Percentiles rank a stretch among this genome's conserved stretches.
phyloP scores from a whole-genome alignment of 306 rosid species.

The Amphicarpaea edgeworthii region DNA sequence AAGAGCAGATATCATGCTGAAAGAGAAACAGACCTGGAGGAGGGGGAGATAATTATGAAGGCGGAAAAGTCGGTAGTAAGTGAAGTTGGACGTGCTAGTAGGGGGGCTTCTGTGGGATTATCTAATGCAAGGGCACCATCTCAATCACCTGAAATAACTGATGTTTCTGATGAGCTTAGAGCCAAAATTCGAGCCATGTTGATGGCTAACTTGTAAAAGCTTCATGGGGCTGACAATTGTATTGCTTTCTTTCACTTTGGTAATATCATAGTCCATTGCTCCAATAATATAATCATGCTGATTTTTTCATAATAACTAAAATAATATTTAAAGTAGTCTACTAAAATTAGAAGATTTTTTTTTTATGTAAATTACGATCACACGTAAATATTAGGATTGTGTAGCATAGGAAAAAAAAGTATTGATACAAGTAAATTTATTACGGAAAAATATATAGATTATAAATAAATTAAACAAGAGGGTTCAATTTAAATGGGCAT shows the following conservation, averaged over 20 bases:
- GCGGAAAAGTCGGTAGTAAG: constrained; percentile 54
- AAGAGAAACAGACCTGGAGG: constrained; percentile 63
- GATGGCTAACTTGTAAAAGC: constrained; percentile 65
- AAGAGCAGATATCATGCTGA: constrained; percentile 47
- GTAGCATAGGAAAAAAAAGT: background rate
- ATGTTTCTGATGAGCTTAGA: constrained; percentile 80
- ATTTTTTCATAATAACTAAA: background rate
- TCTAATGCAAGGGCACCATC: constrained; percentile 58
- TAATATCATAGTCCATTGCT: constrained; percentile 7
- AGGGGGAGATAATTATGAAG: constrained; percentile 70
- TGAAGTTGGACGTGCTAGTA: constrained; percentile 53
- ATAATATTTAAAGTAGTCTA: too few relatives aligned
- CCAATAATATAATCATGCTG: background rate
- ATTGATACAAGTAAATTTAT: too few relatives aligned
- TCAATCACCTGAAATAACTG: constrained; percentile 58
- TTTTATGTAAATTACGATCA: too few relatives aligned
- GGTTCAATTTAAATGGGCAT: too few relatives aligned
- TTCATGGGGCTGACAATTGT: background rate
- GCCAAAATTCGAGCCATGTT: constrained; percentile 94
- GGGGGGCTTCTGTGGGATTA: constrained; percentile 67
- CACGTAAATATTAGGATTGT: too few relatives aligned
- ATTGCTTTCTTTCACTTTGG: constrained; percentile 16
- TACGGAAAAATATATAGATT: too few relatives aligned
- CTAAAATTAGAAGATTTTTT: too few relatives aligned
- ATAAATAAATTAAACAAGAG: too few relatives aligned